A percentile compares a stretch with the other conserved stretches of the same genome.
phyloP scores from a whole-genome alignment of 2,329 filamentous ascomycete species.

The Parastagonospora avenae region DNA sequence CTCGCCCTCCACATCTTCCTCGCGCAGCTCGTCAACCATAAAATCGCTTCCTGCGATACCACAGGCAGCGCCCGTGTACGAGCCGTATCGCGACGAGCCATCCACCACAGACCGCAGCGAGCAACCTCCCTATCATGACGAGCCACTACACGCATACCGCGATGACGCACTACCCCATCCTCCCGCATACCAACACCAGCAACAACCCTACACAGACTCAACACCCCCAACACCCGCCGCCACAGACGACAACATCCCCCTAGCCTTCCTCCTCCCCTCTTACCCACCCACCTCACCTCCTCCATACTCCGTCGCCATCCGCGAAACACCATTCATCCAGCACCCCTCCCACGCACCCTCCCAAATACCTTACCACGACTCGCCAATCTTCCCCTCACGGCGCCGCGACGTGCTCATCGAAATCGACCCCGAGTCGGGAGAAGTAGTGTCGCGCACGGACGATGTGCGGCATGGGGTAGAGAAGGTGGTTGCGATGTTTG shows the following conservation, averaged over 20 bases:
- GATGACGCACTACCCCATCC: background rate
- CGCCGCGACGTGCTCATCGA: conserved; percentile 1
- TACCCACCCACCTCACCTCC: conserved; percentile 36
- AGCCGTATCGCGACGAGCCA: conserved; percentile 14
- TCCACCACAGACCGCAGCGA: background rate
- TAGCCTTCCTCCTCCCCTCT: conserved; percentile 27
- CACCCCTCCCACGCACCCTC: too few species aligned
- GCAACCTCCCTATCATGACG: background rate
- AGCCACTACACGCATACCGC: background rate
- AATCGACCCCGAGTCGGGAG: conserved; percentile 13
- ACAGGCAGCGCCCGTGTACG: background rate
- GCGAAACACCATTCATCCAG: conserved; percentile 6
- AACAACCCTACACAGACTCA: conserved; percentile 10
- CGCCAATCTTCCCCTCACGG: too few species aligned
- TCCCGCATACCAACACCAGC: background rate
- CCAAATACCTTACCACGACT: too few species aligned
- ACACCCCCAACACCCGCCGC: conserved; percentile 2
- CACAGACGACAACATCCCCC: conserved; percentile 33
- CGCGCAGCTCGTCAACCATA: conserved; percentile 1
- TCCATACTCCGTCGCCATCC: conserved; percentile 30
- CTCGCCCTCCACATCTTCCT: background rate
- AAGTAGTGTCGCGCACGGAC: conserved; percentile 21
- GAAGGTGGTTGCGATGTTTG: conserved; percentile 29
- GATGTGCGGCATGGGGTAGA: conserved; percentile 34
- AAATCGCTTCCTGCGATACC: conserved; percentile 6